Conservation (phyloP, 2,329 filamentous ascomycete species). For the Sclerotinia borealis region DNA sequence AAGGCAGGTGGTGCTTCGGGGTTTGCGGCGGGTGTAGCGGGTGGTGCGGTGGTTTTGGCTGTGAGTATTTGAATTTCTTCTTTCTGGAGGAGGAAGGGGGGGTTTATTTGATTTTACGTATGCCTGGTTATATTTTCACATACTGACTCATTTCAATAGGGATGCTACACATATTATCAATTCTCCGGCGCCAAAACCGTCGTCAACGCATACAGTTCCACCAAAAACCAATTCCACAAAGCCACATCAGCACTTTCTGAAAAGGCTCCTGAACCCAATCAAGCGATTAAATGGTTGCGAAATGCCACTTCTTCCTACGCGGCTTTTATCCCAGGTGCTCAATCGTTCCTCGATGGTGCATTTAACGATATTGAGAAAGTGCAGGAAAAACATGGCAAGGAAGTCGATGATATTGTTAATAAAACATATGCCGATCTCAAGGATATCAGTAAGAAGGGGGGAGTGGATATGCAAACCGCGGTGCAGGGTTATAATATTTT, state of each 20-base stretch:
- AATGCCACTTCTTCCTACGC: slow-evolving; percentile 63
- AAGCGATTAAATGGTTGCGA: slow-evolving; percentile 60
- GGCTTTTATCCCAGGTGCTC: slow-evolving; percentile 64
- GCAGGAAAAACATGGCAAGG: slow-evolving; percentile 58
- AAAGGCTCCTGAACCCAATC: slow-evolving; percentile 57
- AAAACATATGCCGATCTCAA: slow-evolving; percentile 65
- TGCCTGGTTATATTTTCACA: neutral
- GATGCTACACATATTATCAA: slow-evolving; percentile 47
- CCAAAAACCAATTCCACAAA: slow-evolving; percentile 54
- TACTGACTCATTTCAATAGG: slow-evolving; percentile 14
- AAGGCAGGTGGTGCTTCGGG: slow-evolving; percentile 34
- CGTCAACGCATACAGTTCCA: slow-evolving; percentile 46
- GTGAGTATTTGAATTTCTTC: slow-evolving; percentile 17
- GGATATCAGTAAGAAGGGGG: slow-evolving; percentile 47
- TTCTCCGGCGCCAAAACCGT: slow-evolving; percentile 41
- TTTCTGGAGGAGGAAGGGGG: no score
- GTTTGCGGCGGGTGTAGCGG: slow-evolving; percentile 43
- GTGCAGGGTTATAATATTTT: slow-evolving; percentile 56
- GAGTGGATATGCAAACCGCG: slow-evolving; percentile 57
- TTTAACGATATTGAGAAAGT: slow-evolving; percentile 68
- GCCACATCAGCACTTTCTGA: slow-evolving; percentile 56
- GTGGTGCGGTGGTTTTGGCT: slow-evolving; percentile 41
- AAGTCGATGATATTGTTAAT: slow-evolving; percentile 62
- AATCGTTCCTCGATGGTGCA: slow-evolving; percentile 58
- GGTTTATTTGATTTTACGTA: no score